Evolutionary conservation across 73 alveolate species (phyloP), one percentile per base, ranked within the genome.

Genomic region (Uronychia setigera): DNA sequence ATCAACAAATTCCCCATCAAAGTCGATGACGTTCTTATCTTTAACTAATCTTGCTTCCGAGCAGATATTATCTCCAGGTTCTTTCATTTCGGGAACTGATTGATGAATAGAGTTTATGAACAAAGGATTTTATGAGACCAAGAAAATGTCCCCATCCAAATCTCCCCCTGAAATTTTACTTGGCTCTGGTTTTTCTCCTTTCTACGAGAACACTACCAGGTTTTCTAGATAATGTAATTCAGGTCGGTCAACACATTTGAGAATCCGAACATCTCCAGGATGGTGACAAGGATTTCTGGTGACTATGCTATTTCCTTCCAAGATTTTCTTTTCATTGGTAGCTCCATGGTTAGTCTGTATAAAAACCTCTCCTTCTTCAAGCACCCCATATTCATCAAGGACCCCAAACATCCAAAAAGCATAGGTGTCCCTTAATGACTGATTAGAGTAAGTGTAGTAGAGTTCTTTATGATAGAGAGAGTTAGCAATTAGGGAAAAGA

Each of bases 251-350:
- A 97, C 98, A 0, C 99, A 99, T 60, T 77, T 94, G 31, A 98
- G 89, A 58, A 85, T 87, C 78, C 99, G 80, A 33, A 97, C 94
- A 88, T 98, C 99, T 14, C 99, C 99, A 0, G 99, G 99, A 82
- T 98, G 99, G 13, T 93, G 79, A 87, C 99, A 96, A 32, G 99
- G 99, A 80, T 94, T 96, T 77, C 95, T 89, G 19, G 98, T 96
- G 14, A 98, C 99, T 32, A 96, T 87, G 1, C 97, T 98, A 78
- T 93, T 92, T 76, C 99, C 99, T 83, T 81, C 94, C 26, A 97
- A 79, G 35, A 83, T 74, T 27, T 83, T 78, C 35, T 90, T 91
- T 80, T 83, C 82, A 33, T 85, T 88, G 0, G 34, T 35, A 19
- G 58, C 84, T 74, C 88, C 87, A 87, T 91, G 87, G 74, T 91